Evolutionary conservation across 2,329 filamentous ascomycete genomes (phyloP), one percentile per base, ranked within the genome.

Genomic region (Aspergillus unguis): DNA sequence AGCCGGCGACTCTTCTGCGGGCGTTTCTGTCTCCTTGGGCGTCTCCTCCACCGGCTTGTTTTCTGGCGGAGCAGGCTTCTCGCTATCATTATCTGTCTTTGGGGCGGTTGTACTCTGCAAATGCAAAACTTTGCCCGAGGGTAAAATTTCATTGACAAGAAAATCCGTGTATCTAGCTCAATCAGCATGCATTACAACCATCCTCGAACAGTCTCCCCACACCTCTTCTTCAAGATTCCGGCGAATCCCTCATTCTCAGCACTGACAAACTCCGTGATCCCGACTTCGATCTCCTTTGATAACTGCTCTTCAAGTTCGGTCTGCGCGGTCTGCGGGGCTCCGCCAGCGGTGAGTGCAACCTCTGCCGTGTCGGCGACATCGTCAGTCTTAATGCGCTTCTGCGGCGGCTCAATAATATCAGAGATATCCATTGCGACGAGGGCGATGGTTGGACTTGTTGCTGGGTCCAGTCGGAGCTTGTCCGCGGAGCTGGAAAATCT

Each of bases 81-180:
- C 23, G 11, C 57, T 54, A 1, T 55, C 40, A 25, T 57, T 48
- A 28, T 55, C 48, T 6, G 50, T 44, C 6, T 54, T 44, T 0
- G 71, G 69, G 6, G 64, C 63, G 17, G 63, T 60, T 11, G 80
- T 70, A 48, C 77, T 80, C 52, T 71, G 77, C 44, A 96, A 76
- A 69, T 92, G 90, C 48, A 94, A 70, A 10, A 95, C 88, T 49
- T 84, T 73, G 11, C 91, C 91, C 64, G 87, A 82, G 29, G 85
- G 84, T 23, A 82, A 76, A 57, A 96, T 92, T 71, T 96, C 92
- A 65, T 95, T 92, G 62, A 96, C 92, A 61, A 94, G 78, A 64
- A 96, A 96, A 69, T 96, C 92, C 3, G 91, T 92, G 71, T 92
- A 96, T 60, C 90, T 84, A 44, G n/a, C 47, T 25, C 50, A 37